Conservation (phyloP, 192 early-diverging fungal genomes). For the Podila epigama region DNA sequence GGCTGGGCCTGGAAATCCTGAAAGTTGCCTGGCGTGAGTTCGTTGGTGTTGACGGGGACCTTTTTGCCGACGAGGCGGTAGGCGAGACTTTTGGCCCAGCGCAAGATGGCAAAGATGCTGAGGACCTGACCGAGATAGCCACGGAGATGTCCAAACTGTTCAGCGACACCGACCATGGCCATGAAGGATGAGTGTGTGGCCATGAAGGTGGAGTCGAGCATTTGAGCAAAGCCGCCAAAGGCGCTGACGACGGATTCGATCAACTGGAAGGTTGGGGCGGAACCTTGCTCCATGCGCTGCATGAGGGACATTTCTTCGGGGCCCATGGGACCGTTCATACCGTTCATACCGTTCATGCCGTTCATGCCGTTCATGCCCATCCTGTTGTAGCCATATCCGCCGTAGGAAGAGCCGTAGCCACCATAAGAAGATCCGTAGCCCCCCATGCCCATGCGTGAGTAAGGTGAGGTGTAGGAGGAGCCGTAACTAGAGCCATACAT, state of each 20-base stretch:
- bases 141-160: slow-evolving; percentile 94
- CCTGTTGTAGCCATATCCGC: slow-evolving; percentile 46
- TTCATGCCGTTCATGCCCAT: slow-evolving; percentile 51
- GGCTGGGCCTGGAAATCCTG: slow-evolving; percentile 74
- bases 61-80: slow-evolving; percentile 72
- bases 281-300: slow-evolving; percentile 89
- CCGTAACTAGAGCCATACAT: slow-evolving; percentile 49
- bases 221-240: slow-evolving; percentile 96
- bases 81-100: slow-evolving; percentile 70
- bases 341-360: slow-evolving; percentile 49
- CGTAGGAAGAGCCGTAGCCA: slow-evolving; percentile 56
- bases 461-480: slow-evolving; percentile 43
- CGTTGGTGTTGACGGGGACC: slow-evolving; percentile 71
- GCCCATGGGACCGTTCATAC: slow-evolving; percentile 64
- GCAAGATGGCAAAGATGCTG: slow-evolving; percentile 78
- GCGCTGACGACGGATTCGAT: slow-evolving; percentile 94
- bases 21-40: slow-evolving; percentile 79
- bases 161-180: slow-evolving; percentile 98
- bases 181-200: slow-evolving; percentile 93
- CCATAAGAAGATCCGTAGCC: slow-evolving; percentile 61
- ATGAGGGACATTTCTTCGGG: slow-evolving; percentile 75
- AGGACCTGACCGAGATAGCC: slow-evolving; percentile 86
- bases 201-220: slow-evolving; percentile 98
- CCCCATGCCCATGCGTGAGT: slow-evolving; percentile 39
- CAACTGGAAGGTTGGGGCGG: slow-evolving; percentile 90